A percentile compares a stretch with the other conserved stretches of the same genome.
Conservation (phyloP, 495 filamentous ascomycete species). For the Margaritispora aquatica region DNA sequence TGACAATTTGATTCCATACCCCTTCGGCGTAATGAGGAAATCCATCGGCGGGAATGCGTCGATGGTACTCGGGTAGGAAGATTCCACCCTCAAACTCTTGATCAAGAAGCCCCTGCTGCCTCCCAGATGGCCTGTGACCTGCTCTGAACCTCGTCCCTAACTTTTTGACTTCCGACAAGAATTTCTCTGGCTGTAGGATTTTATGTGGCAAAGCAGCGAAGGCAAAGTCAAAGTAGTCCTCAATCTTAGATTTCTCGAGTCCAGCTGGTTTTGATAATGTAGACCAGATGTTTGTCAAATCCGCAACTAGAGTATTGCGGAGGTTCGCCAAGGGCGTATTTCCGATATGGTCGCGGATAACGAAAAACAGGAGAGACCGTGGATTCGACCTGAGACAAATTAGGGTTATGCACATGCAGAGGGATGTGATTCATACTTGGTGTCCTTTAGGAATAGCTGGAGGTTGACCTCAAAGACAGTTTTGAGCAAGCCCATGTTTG, state of each 20-base stretch:
- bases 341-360: slow-evolving; percentile 94
- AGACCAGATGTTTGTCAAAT: slow-evolving; percentile 86
- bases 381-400: slow-evolving; percentile 63
- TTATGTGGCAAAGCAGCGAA: slow-evolving; percentile 96
- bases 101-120: slow-evolving; percentile 46
- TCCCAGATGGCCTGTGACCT: slow-evolving; percentile 60
- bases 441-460: slow-evolving; percentile 92
- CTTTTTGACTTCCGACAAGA: slow-evolving; percentile 70
- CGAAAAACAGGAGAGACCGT: slow-evolving; percentile 92
- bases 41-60: slow-evolving; percentile 91
- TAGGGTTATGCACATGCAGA: slow-evolving; percentile 13
- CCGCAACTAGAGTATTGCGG: slow-evolving; percentile 81
- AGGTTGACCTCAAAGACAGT: slow-evolving; percentile 98
- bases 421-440: slow-evolving; percentile 52
- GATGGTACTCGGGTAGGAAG: slow-evolving; percentile 90
- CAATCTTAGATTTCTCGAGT: slow-evolving; percentile 80
- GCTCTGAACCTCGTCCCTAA: slow-evolving; percentile 76
- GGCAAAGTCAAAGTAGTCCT: slow-evolving; percentile 97
- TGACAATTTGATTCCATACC: slow-evolving; percentile 96
- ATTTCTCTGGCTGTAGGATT: slow-evolving; percentile 91
- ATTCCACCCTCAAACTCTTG: slow-evolving; percentile 70
- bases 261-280: slow-evolving; percentile 85
- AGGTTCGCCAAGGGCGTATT: slow-evolving; percentile 83
- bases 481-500: slow-evolving; percentile 97
- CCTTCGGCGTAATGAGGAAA: slow-evolving; percentile 88